Evolutionary conservation across 106 monocot species (phyloP), one percentile per base, ranked within the genome.

Genomic region (Narthecium ossifragum): DNA sequence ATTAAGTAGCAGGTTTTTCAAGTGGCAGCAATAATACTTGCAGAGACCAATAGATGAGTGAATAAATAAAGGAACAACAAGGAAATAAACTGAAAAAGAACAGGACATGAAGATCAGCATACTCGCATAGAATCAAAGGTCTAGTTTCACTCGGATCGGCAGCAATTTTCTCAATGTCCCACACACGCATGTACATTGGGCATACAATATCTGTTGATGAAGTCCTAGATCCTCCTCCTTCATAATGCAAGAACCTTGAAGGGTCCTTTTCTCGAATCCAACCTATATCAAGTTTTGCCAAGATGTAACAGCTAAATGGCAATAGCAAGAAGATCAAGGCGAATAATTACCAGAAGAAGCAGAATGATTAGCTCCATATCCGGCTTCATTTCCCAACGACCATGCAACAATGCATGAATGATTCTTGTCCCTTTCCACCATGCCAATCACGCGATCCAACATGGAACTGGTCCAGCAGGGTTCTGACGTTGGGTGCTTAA

Each of bases 181-280:
- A 87, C 23, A 98, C 81, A 61, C 90, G 96, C 96, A 87, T 98
- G 66, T 98, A 98, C 96, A 98, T 98, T 26, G 96, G 96, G 54
- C 96, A 98, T 65, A 98, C 61, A 41, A 98, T 86, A 91, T 98
- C 96, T 26, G 96, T 98, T 34, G 96, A 98, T 62, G 87, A 76
- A 65, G 96, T 98, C 57, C 87, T 67, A 12, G 90, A 86, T 62
- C 96, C 96, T 65, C 96, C 96, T 40, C 96, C 96, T 91, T 98
- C 90, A 67, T 98, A 98, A 75, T 98, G 96, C 43, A 98, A 52
- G 37, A 90, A 53, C 28, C 96, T 87, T 10, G 90, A 76, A 20
- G 80, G 58, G 31, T 98, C 96, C 81, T 69, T 98, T 24, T 28
- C 86, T 53, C 96, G 72, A 63, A 98, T 61, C 96, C 96, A 98